Conservation (phyloP, 1,284 basidiomycete genomes). For the Naganishia liquefaciens region DNA sequence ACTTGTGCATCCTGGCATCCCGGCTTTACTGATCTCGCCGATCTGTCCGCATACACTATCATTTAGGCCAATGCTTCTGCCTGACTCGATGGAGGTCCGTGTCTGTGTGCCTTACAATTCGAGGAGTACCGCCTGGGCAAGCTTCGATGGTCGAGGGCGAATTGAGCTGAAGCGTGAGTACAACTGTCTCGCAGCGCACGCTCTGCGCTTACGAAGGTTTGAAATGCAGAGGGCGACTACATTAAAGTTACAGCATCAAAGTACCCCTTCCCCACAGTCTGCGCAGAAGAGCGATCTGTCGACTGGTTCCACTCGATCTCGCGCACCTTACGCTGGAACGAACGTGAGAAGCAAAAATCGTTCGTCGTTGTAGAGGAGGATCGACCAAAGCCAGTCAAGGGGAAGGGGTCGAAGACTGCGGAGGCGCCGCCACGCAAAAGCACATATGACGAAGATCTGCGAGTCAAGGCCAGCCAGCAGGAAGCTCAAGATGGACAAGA, state of each 20-base stretch:
- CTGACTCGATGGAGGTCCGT: constrained; percentile 97
- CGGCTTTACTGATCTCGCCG: constrained; percentile 92
- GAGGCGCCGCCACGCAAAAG: not conserved
- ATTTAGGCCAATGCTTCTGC: constrained; percentile 97
- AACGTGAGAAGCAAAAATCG: constrained; percentile 93
- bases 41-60: constrained; percentile 98
- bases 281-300: constrained; percentile 92
- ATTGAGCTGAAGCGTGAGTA: constrained; percentile 88
- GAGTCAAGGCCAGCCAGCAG: constrained; percentile 31
- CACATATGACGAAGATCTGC: constrained; percentile 21
- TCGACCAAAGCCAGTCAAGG: constrained; percentile 56
- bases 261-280: constrained; percentile 98
- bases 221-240: constrained; percentile 84
- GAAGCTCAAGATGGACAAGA: constrained; percentile 25
- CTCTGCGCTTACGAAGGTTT: not conserved
- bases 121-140: constrained; percentile 96
- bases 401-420: constrained; percentile 26
- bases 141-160: constrained; percentile 94
- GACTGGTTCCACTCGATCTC: constrained; percentile 99
- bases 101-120: constrained; percentile 99
- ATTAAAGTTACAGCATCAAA: constrained; percentile 98
- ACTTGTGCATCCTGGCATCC: constrained; percentile 96
- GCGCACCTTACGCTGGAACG: constrained; percentile 96
- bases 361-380: constrained; percentile 96
- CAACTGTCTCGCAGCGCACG: not conserved